Evolutionary conservation across 2,329 filamentous ascomycete species (phyloP), one percentile per base, ranked within the genome.

Genomic region (Fusarium zealandicum): DNA sequence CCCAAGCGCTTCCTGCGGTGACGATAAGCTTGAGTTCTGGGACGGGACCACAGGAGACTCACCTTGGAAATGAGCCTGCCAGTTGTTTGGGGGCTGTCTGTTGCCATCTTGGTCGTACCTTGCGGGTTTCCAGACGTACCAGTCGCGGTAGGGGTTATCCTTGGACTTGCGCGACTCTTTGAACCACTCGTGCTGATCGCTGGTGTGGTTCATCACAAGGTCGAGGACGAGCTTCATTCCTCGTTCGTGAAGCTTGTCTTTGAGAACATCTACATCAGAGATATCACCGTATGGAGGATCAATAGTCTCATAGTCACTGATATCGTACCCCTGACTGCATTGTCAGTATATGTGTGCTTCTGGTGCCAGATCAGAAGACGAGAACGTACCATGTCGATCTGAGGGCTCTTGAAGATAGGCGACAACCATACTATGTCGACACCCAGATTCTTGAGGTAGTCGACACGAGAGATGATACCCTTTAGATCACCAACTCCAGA

Each of bases 191-290:
- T 86, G 82, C 68, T 85, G 75, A 57, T 79, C 72, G 36, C 73
- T 77, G 1, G 88, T 91, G 69, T 92, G 89, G 58, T 91, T 92
- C 46, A 90, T 82, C 2, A 92, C 89, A 9, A 92, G 74, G 65
- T 92, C 89, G 62, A 91, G 81, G 17, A 92, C 80, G 10, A 92
- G 75, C 68, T 86, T 88, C 82, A 92, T 89, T 3, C 80, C 82
- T 3, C 85, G 76, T 27, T 79, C 70, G 54, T 90, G 86, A 20
- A 85, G 80, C 18, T 80, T 80, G 40, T 83, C 71, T 46, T 87
- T 86, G 47, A 92, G 72, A 1, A 75, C 70, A 42, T 90, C 86
- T 17, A 91, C 83, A 68, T 92, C 87, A 43, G 76, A 75, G 32
- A 92, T 75, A 14, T 85, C 85, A 13, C 89, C 89, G 59, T 90